Base-by-base conservation (phyloP, 2,329 filamentous ascomycete species). In the Ceratocystis alfenasii region DNA sequence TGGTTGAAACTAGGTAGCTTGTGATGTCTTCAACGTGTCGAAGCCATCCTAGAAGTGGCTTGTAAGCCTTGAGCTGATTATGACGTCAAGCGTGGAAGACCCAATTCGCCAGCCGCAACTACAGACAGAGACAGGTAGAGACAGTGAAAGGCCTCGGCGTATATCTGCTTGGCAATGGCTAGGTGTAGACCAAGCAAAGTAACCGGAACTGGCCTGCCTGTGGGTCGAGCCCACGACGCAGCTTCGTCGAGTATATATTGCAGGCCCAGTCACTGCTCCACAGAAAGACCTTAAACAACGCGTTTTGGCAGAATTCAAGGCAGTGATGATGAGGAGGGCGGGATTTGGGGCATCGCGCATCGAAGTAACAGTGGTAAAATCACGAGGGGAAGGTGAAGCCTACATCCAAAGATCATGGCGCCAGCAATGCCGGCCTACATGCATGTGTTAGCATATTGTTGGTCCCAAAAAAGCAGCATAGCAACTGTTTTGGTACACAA, bases 401-500 rank as follows among this genome's bases (percentile, higher is more conserved):
- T 85, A 90, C 89, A 88, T 78, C 88, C 88, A 72, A 92, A 90
- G 72, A 89, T 85, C 88, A 93, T 93, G 74, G 88, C 88, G 72
- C 85, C 83, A 68, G 86, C 87, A 74, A 93, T 90, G 72, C 88
- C 88, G 72, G 82, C 88, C 87, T 90, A 74, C 64, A 60, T 33
- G 62, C 60, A 66, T 28, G 28, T 12, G 53, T 57, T 57, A 57
- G 53, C 53, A 57, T 7, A n/a, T 30, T 41, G 30, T 41, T 41
- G 28, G 10, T 57, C 25, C 25, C 36, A 12, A 17, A 30, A 30
- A 6, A 28, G 30, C 53, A 30, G 53, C 25, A 30, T 33, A 17
- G 22, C 53, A 41, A 12, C 36, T 41, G 10, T 15, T 41, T 41
- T 41, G 12, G 36, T 15, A 41, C 10, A 41, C 36, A 41, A 41